Base-by-base conservation (phyloP, 345 rosid genomes). In the Pugionium cornutum region DNA sequence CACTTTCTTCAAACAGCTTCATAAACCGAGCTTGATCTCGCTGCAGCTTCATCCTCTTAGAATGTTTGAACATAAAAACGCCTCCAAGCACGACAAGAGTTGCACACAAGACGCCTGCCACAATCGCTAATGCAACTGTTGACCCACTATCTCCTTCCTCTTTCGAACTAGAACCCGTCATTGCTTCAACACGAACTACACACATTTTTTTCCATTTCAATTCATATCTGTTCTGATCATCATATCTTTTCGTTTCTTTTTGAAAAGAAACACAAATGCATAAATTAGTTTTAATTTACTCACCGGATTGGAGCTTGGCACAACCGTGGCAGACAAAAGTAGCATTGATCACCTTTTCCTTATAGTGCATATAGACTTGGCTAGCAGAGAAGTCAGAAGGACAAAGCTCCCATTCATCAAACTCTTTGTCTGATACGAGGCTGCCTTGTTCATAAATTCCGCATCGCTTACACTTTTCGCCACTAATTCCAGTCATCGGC, bases 1-100 rank as follows among this genome's bases (percentile, higher is more conserved):
- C 99, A 9, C 82, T 86, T 34, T 94, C 97, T 67, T 94, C 99
- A 73, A 94, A 94, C 27, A 94, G 79, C 73, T 86, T 83, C 61
- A 89, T 64, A 70, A 94, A 94, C 65, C 89, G 79, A 73, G 99
- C 97, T 80, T 90, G 97, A 67, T 88, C 95, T 71, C 89, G 83
- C 65, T 84, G 81, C 76, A 86, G 82, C 84, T 78, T 90, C 86
- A 70, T 86, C 81, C 78, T 85, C 74, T 83, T 83, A 72, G 95
- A 84, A 67, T 76, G 75, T 72, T 65, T 86, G 62, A 76, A 78
- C 10, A 72, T 75, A 28, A 47, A 79, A 35, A 82, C 53, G 9
- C 77, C 41, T 25, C 77, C 91, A 34, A 87, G 5, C 44, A 84
- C 53, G 53, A 78, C 59, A 29, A 87, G 68, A 34, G 66, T 64